Base-by-base conservation (phyloP, 164 flowering plant genomes). In the Umbellularia californica region DNA sequence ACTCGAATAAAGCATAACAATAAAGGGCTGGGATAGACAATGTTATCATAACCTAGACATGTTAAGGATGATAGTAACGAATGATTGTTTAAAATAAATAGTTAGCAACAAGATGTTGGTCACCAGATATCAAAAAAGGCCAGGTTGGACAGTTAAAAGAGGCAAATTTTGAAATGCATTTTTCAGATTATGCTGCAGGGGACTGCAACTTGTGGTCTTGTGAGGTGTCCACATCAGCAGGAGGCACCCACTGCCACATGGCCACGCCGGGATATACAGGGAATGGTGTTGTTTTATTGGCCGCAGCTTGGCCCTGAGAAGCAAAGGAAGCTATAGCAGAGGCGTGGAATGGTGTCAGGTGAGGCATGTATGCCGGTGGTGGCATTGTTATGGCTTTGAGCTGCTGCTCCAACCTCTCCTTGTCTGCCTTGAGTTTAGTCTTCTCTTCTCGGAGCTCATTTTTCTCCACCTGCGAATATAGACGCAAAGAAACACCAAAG, bases 201-300 rank as follows among this genome's bases (percentile, higher is more conserved):
- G 98, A 97, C 25, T 90, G 97, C 41, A 91, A 95, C 20, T 87
- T 90, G 78, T 91, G 98, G 79, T 94, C 98, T 85, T 91, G 94
- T 0, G 98, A 92, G 65, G 97, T 91, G 76, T 94, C 98, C 63
- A 92, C 92, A 0, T 92, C 79, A n/a, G 97, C 93, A 58, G 97
- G 94, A 3, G 98, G 98, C 97, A 94, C 85, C 85, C 92, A 92
- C 74, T 92, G 98, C 97, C 97, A 94, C 97, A 94, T 94, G 22
- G 95, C 93, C 41, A 94, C 92, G 50, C 94, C 93, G 0, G 97
- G 97, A 83, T 90, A 94, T 22, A 97, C 79, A 30, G 92, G 81
- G 82, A 90, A 83, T 0, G 95, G 93, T 79, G 92, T 86, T 80
- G 89, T 65, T 79, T 94, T 94, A 85, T 83, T 85, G 50, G 89